Conservation (phyloP, 305 asterid species). For the Fraxinus sp. region DNA sequence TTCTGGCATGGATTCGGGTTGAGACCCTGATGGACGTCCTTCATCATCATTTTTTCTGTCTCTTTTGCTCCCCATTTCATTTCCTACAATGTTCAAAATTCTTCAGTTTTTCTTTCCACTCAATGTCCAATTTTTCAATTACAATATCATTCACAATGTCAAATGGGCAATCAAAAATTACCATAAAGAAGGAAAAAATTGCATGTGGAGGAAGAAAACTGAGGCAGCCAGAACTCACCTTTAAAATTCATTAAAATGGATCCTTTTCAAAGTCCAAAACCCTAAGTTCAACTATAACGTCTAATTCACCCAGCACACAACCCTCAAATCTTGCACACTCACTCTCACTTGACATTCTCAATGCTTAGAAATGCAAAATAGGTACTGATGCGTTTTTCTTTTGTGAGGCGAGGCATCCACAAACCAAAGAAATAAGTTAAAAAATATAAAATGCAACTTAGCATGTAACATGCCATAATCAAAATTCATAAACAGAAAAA, state of each 20-base stretch:
- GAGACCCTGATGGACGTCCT: constrained; percentile 36
- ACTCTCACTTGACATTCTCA: neutral
- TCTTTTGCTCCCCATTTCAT: constrained; percentile 42
- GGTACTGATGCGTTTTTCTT: neutral
- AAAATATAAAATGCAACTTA: neutral
- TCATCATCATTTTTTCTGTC: constrained; percentile 36
- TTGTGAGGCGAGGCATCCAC: neutral
- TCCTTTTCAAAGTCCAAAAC: neutral
- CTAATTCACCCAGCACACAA: neutral
- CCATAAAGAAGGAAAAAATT: neutral
- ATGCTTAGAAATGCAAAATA: neutral
- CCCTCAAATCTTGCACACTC: neutral
- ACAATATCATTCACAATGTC: neutral
- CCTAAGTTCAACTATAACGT: neutral
- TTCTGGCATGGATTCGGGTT: constrained; percentile 30
- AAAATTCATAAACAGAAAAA: neutral
- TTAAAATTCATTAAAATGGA: neutral
- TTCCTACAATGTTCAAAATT: constrained; percentile 36
- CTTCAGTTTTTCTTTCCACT: neutral
- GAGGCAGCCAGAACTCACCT: constrained; percentile 2
- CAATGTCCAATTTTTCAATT: constrained; percentile 10
- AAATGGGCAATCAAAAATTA: neutral
- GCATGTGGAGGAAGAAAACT: neutral
- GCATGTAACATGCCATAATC: neutral
- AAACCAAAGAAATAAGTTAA: neutral